Base-by-base conservation (phyloP, 305 asterid species). In the Solanum chacoense region DNA sequence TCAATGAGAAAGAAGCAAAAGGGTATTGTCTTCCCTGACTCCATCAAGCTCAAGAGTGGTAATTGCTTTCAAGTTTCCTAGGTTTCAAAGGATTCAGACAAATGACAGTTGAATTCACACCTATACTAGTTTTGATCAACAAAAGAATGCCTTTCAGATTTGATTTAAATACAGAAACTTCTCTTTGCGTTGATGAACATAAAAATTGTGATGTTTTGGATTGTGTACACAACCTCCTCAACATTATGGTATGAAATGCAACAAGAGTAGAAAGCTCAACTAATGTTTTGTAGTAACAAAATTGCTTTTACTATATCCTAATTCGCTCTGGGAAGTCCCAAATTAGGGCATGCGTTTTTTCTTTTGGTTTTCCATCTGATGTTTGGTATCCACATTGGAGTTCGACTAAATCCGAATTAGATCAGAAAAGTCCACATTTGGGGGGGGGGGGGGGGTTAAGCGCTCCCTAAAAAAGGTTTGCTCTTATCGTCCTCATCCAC, bases 81-180 rank as follows among this genome's bases (percentile, higher is more conserved):
- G 11, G 85, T 78, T 79, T 40, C 85, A 79, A 5, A 22, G 28
- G 35, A 36, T 77, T 40, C 13, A 77, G 79, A 74, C 40, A 77
- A 36, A 36, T 77, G 84, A 36, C 59, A 36, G 84, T 77, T 77
- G 6, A 36, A 77, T 77, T 11, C 31, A 3, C 4, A 78, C 26
- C 35, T 38, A 8, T 79, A 7, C 8, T 13, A 24, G 22, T 79
- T 79, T 38, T n/a, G n/a, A 81, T 81, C 7, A 28, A 45, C 65
- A 29, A 45, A 81, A 81, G 71, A 45, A 81, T 18, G 67, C 35
- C 40, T 81, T 28, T 9, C 5, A 7, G 24, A 7, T 26, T 14
- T 79, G 69, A 80, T 80, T 40, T 79, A 8, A 24, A 4, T 79
- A 26, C 85, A 79, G 8, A 65, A 40, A 26, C 8, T 40, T 79